Evolutionary conservation across 2,329 filamentous ascomycete species (phyloP).

Genomic region (Metarhizium rileyi): DNA sequence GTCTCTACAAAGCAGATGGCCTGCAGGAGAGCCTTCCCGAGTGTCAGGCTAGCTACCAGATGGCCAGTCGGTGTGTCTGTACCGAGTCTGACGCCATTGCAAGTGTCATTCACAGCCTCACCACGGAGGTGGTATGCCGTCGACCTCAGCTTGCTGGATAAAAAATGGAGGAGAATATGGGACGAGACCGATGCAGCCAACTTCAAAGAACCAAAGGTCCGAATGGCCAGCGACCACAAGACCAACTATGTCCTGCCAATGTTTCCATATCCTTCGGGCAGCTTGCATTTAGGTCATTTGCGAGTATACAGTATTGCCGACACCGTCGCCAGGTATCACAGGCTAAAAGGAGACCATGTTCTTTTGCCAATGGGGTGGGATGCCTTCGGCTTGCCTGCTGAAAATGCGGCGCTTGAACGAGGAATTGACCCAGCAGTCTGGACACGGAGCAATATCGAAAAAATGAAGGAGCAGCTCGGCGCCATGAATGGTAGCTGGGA

Average conservation of each 20-base stretch:
- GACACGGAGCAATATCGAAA: conserved; percentile 71
- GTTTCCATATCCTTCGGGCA: conserved; percentile 88
- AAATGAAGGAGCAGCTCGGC: conserved; percentile 75
- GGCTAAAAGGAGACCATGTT: conserved; percentile 64
- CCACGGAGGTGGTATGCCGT: conserved; percentile 30
- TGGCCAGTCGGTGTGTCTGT: conserved; percentile 1
- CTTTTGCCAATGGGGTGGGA: conserved; percentile 93
- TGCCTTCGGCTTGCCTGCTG: conserved; percentile 80
- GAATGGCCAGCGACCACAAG: conserved; percentile 20
- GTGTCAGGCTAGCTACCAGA: conserved; percentile 5
- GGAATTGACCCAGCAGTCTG: conserved; percentile 68
- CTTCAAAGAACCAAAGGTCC: conserved; percentile 10
- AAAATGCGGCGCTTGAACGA: conserved; percentile 81
- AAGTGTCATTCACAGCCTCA: background rate
- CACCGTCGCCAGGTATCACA: conserved; percentile 66
- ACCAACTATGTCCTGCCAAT: conserved; percentile 68
- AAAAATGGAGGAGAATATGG: conserved; percentile 45
- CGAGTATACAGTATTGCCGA: conserved; percentile 88
- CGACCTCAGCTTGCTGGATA: conserved; percentile 34
- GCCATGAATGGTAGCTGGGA: conserved; percentile 76
- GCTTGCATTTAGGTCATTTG: conserved; percentile 76
- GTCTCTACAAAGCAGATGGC: conserved; percentile 16
- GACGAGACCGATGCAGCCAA: conserved; percentile 11
- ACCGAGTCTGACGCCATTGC: background rate
- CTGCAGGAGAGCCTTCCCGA: conserved; percentile 10